These are phyloP conservation scores for Dendrobium chrysotoxum DNA, from an alignment of 106 monocot species.

Conservation along the genomic window DNA sequence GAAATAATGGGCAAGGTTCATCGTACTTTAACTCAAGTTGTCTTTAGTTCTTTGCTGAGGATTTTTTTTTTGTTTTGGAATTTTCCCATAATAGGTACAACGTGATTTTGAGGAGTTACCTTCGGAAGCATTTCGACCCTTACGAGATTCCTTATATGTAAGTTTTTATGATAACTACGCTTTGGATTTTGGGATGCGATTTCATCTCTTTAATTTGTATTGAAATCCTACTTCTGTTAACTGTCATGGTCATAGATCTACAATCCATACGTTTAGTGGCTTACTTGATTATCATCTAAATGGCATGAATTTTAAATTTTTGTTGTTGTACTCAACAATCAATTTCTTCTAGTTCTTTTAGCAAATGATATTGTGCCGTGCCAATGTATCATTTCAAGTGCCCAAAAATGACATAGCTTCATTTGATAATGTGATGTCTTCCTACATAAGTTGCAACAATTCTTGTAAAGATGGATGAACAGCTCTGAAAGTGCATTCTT, in stretches of 20 bases:
- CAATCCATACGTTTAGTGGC: background rate
- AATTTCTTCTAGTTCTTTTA: background rate
- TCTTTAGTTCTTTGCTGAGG: background rate
- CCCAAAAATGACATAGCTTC: background rate
- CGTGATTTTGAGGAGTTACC: slow-evolving; percentile 95
- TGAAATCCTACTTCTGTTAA: background rate
- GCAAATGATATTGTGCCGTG: background rate
- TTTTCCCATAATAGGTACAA: slow-evolving; percentile 55
- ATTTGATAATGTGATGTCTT: background rate
- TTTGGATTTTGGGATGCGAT: background rate
- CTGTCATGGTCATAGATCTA: background rate
- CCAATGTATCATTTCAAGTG: background rate
- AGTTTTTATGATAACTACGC: slow-evolving; percentile 12
- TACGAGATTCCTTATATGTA: slow-evolving; percentile 90
- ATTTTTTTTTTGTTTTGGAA: background rate
- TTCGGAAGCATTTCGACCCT: slow-evolving; percentile 71
- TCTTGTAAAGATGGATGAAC: background rate
- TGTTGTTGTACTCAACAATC: background rate
- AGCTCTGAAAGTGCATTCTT: background rate
- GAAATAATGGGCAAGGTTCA: background rate
- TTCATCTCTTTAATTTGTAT: background rate
- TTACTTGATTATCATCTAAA: background rate
- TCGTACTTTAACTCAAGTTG: background rate
- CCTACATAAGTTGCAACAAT: background rate
- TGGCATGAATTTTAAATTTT: background rate